Evolutionary conservation across 345 rosid genomes (phyloP), one percentile per base, ranked within the genome.

Genomic region (Hibiscus trionum): DNA sequence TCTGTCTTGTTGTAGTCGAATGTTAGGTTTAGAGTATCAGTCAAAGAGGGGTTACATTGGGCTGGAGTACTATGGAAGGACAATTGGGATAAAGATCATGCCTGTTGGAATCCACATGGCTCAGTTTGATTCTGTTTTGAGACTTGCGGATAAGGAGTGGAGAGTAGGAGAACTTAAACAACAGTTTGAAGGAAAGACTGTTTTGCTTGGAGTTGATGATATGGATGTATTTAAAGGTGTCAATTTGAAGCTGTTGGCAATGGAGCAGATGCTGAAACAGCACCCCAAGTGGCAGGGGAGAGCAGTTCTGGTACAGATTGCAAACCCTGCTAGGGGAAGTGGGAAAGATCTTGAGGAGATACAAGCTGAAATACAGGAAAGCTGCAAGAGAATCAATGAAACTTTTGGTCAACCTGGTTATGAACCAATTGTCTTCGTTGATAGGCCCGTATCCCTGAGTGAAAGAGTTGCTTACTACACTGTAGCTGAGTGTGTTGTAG

Each of bases 221-320:
- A 87, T 89, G 94, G 94, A 89, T 81, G 88, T 89, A 39, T 89
- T 89, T 75, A 89, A 89, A 76, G 94, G 94, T 69, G 81, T 89
- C 35, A 85, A 87, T 61, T 83, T 89, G 86, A 89, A 89, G 81
- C 67, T 89, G 78, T 72, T 89, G 76, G 94, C 94, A 29, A 85
- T 89, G 91, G 94, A 89, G 73, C 91, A 87, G 72, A 47, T 89
- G 87, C 82, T 89, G 67, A 87, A 79, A 76, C 88, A 89, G 80
- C 94, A 89, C 61, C 87, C 86, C 1, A 83, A 84, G 79, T 87
- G 91, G 94, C 85, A 78, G 76, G 88, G 90, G 63, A 83, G 79
- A 78, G 94, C 90, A 6, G 88, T 89, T 61, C 62, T 89, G 76
- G 88, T 89, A 39, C 94, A 89, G 80, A 89, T 89, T 57, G 71